Evolutionary conservation across 176 grass and related monocot genomes (phyloP), one percentile per base, ranked within the genome.

Genomic region (Paspalum vaginatum): DNA sequence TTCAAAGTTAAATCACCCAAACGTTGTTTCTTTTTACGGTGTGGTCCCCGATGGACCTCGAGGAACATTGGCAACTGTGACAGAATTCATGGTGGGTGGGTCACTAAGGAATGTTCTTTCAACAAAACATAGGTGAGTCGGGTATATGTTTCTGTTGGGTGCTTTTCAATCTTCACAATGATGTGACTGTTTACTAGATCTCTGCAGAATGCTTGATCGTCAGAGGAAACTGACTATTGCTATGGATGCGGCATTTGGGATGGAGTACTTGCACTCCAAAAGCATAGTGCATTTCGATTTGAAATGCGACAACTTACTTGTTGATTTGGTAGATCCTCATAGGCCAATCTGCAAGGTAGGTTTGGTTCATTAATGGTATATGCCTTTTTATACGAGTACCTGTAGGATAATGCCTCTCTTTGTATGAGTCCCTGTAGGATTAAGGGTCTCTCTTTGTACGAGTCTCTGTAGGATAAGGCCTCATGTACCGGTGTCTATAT

Each of bases 271-370:
- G 70, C 96, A 99, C 84, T 93, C 92, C n/a, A 99, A 91, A 89
- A 95, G 90, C 83, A 99, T 99, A 78, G 96, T 99, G 18, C 96
- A 99, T 85, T 99, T 99, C 64, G 96, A 99, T 78, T 86, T 99
- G 65, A 99, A 99, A 80, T 99, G 96, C 0, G 96, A 99, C 53
- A 99, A 99, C 64, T 89, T 99, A 63, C 90, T 99, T 7, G 92
- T 99, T 70, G 95, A 99, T 76, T 75, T 99, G 81, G 87, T 90
- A 77, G 96, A 99, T 89, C 65, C 88, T 72, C 96, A 91, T n/a
- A 90, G 96, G 75, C 96, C 96, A 81, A 94, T 99, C 81, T 99
- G 96, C 96, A 99, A 99, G 96, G 96, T 99, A 81, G 39, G 70
- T 80, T 69, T 69, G 26, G 81, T 70, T 38, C 71, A 59, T 76